These are phyloP conservation scores for Fragilariopsis cylindrus DNA, from an alignment of 108 stramenopile species.

Conservation along the genomic window DNA sequence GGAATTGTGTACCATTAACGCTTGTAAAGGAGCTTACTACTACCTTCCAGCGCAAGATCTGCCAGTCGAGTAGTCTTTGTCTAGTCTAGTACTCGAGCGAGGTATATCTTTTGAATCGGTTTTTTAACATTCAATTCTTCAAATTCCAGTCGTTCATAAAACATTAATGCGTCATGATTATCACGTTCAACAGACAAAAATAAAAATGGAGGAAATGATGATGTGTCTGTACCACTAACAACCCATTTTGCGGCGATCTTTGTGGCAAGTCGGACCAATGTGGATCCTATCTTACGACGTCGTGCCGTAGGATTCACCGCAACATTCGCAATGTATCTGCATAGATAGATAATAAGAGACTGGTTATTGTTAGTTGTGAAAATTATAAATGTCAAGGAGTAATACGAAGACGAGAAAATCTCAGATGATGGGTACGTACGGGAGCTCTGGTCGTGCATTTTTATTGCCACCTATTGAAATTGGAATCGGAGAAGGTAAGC, in stretches of 20 bases:
- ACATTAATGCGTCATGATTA: constrained; percentile 5
- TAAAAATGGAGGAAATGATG: constrained; percentile 10
- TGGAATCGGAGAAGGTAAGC: constrained; percentile 14
- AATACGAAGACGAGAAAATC: no score
- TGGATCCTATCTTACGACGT: constrained; percentile 13
- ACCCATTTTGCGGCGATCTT: constrained; percentile 21
- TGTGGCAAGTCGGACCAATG: constrained; percentile 13
- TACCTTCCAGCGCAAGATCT: no score
- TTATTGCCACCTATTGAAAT: background rate
- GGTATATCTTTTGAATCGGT: background rate
- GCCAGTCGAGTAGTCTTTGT: no score
- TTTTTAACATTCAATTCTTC: constrained; percentile 10
- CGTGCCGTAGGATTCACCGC: background rate
- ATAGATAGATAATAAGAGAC: no score
- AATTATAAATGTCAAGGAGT: no score
- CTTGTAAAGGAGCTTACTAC: no score
- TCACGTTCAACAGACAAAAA: constrained; percentile 18
- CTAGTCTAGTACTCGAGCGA: background rate
- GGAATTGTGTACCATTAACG: no score
- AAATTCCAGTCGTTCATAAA: constrained; percentile 19
- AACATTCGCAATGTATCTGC: constrained; percentile 10
- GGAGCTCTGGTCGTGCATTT: constrained; percentile 7
- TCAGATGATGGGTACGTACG: background rate
- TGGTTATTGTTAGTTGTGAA: no score
- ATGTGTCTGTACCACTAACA: background rate